Evolutionary conservation across 1,284 basidiomycete genomes (phyloP).

Genomic region (Stygiomarasmius scandens): DNA sequence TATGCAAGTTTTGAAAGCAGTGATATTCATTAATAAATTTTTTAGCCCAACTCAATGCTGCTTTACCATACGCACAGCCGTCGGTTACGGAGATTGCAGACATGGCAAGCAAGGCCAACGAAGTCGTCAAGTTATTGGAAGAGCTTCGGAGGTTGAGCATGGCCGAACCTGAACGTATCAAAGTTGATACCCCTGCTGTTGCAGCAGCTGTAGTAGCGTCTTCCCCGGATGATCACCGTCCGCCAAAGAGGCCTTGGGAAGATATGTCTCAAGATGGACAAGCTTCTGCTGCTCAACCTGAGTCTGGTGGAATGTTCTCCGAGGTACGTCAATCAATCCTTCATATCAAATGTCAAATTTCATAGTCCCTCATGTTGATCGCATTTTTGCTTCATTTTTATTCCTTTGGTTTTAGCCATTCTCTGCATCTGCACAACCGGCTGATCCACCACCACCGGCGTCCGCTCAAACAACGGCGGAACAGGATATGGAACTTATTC

Average conservation of each 20-base stretch:
- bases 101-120: conserved; percentile 64
- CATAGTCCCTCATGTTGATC: background rate
- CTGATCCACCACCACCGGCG: background rate
- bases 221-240: conserved; percentile 49
- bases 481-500: conserved; percentile 80
- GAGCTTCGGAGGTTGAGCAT: conserved; percentile 51
- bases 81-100: conserved; percentile 57
- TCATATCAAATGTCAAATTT: background rate
- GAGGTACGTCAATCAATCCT: conserved; percentile 10
- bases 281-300: conserved; percentile 12
- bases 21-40: background rate
- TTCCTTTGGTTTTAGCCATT: background rate
- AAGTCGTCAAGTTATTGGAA: conserved; percentile 68
- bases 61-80: conserved; percentile 52
- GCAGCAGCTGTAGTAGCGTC: conserved; percentile 17
- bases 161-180: conserved; percentile 35
- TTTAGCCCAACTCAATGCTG: conserved; percentile 49
- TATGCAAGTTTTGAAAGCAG: conserved; percentile 8
- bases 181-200: conserved; percentile 26
- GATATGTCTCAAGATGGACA: conserved; percentile 54
- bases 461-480: conserved; percentile 62
- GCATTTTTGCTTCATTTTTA: background rate
- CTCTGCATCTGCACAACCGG: background rate
- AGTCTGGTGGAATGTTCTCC: conserved; percentile 11
- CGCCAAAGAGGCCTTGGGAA: conserved; percentile 79